Percentiles rank a stretch among this genome's conserved stretches.
These are phyloP conservation scores for Nicotiana paniculata DNA, from an alignment of 257 asterid species.

Conservation along the genomic window DNA sequence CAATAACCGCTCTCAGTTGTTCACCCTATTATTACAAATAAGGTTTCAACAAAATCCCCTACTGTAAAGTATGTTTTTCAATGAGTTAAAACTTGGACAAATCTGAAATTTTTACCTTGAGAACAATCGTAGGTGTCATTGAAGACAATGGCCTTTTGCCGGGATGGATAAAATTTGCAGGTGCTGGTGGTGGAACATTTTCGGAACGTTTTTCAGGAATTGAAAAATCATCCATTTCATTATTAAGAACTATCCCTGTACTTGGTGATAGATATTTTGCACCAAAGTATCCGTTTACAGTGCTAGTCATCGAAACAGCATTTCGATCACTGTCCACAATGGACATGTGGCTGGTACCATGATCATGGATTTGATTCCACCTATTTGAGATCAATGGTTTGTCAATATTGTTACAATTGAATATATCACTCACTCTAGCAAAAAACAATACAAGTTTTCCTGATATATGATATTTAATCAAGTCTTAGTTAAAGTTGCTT, in stretches of 20 bases:
- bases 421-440: too few species aligned
- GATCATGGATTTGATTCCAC: conserved; percentile 60
- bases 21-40: conserved; percentile 27
- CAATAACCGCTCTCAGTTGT: conserved; percentile 44
- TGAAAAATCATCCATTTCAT: conserved; percentile 80
- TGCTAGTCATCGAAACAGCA: conserved; percentile 62
- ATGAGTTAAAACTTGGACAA: not conserved
- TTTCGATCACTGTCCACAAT: conserved; percentile 55
- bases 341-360: conserved; percentile 69
- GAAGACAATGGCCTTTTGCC: conserved; percentile 73
- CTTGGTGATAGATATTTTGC: conserved; percentile 40
- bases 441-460: not conserved
- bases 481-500: conserved; percentile 5
- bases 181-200: conserved; percentile 44
- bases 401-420: not conserved
- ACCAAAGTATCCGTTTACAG: conserved; percentile 52
- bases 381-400: conserved; percentile 16
- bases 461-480: too few species aligned
- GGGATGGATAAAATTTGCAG: conserved; percentile 50
- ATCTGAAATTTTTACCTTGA: conserved; percentile 35
- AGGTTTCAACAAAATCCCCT: not conserved
- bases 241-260: conserved; percentile 71
- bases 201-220: conserved; percentile 26
- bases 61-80: too few species aligned
- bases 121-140: conserved; percentile 59